These are phyloP conservation scores for Croton setiger DNA, from an alignment of 441 rosid species.

Conservation along the genomic window DNA sequence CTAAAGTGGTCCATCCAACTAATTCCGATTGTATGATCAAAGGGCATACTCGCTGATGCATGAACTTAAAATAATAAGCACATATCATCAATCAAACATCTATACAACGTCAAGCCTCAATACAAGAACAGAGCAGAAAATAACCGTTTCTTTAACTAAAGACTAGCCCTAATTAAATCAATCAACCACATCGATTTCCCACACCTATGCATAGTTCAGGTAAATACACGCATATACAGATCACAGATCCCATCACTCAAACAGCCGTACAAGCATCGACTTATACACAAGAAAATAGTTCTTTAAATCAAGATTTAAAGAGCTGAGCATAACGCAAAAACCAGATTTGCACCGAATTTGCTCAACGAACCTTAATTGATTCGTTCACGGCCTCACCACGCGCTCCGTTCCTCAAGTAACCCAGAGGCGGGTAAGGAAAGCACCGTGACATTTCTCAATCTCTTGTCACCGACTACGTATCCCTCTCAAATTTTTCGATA, in stretches of 20 bases:
- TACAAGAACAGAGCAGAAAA: too few species aligned
- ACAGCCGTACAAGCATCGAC: neutral
- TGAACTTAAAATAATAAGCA: too few species aligned
- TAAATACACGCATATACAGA: neutral
- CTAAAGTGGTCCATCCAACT: too few species aligned
- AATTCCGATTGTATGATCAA: too few species aligned
- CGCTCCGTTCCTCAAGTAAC: conserved; percentile 34
- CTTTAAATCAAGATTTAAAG: conserved; percentile 3
- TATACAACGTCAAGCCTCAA: too few species aligned
- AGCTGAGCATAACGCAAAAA: conserved; percentile 41
- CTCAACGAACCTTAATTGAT: conserved; percentile 76
- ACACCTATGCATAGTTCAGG: too few species aligned
- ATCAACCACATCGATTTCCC: too few species aligned
- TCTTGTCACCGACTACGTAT: neutral
- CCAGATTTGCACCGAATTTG: conserved; percentile 42
- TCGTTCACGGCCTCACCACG: conserved; percentile 47
- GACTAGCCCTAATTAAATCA: too few species aligned
- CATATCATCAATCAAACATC: too few species aligned
- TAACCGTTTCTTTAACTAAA: too few species aligned
- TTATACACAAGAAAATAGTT: neutral
- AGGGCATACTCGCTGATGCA: too few species aligned
- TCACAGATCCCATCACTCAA: neutral
- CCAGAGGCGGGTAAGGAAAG: conserved; percentile 49
- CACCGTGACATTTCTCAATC: conserved; percentile 56
- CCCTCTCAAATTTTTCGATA: neutral